These are phyloP conservation scores for Rhodotorula kratochvilovae DNA, from an alignment of 768 basidiomycete genomes.

Conservation along the genomic window DNA sequence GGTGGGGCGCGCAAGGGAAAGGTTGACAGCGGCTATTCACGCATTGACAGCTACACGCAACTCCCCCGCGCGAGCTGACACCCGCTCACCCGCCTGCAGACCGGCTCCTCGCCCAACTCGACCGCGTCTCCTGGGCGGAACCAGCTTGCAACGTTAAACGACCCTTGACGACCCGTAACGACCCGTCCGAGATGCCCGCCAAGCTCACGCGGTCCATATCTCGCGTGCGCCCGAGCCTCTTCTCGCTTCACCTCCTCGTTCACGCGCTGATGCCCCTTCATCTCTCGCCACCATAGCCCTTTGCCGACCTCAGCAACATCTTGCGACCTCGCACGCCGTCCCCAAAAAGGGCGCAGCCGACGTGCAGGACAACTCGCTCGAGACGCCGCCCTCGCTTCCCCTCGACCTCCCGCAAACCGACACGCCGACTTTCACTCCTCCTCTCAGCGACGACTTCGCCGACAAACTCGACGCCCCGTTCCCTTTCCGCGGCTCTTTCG, in stretches of 20 bases:
- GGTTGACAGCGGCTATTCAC: background rate
- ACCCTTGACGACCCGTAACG: background rate
- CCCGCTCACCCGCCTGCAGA: background rate
- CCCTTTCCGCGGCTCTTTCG: background rate
- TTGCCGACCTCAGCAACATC: slow-evolving; percentile 15
- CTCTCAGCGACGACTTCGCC: background rate
- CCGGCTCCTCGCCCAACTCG: background rate
- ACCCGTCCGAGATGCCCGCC: background rate
- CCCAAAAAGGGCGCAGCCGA: background rate
- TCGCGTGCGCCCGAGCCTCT: background rate
- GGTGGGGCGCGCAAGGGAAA: background rate
- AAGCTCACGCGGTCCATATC: background rate
- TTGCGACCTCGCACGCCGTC: background rate
- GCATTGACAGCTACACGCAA: no score
- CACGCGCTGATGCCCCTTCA: background rate
- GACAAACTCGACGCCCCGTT: background rate
- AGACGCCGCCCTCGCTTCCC: background rate
- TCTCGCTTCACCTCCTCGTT: no score
- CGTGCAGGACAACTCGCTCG: no score
- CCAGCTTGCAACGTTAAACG: background rate
- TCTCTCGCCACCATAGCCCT: slow-evolving; percentile 7
- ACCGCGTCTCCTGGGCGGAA: background rate
- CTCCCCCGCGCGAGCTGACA: background rate
- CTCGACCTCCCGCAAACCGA: background rate
- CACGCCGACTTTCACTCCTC: background rate